phyloP scores from a whole-genome alignment of 2,329 filamentous ascomycete species.

The Colletotrichum tanaceti region DNA sequence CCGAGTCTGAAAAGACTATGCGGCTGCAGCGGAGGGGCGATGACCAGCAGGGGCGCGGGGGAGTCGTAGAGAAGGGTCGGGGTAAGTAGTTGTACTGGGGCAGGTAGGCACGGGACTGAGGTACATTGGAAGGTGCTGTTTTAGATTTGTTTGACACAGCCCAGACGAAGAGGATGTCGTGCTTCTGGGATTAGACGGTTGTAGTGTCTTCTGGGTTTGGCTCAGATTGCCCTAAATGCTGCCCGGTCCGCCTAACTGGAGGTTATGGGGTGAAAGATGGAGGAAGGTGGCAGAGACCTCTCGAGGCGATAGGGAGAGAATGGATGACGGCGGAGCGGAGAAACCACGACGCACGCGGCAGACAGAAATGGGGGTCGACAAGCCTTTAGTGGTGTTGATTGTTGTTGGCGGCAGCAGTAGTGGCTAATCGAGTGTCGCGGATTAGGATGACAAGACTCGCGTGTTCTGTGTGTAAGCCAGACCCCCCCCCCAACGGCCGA shows the following conservation, averaged over 20 bases:
- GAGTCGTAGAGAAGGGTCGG: neutral
- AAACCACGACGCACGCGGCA: slow-evolving; percentile 7
- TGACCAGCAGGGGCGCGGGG: slow-evolving; percentile 15
- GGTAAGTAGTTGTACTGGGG: too few relatives aligned
- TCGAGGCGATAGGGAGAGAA: slow-evolving; percentile 31
- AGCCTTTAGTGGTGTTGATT: slow-evolving; percentile 1
- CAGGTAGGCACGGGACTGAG: neutral
- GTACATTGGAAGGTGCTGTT: slow-evolving; percentile 35
- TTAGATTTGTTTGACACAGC: slow-evolving; percentile 40
- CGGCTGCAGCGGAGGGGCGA: slow-evolving; percentile 20
- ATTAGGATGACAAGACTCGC: slow-evolving; percentile 34
- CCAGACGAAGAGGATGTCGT: slow-evolving; percentile 39
- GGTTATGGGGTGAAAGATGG: neutral
- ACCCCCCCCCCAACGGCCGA: too few relatives aligned
- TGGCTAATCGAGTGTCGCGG: slow-evolving; percentile 30
- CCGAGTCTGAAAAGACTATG: slow-evolving; percentile 40
- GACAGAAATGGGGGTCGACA: neutral
- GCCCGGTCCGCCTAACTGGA: neutral
- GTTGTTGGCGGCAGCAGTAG: neutral
- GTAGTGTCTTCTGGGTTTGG: slow-evolving; percentile 12
- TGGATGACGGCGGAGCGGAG: slow-evolving; percentile 34
- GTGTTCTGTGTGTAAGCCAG: too few relatives aligned
- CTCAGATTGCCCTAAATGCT: slow-evolving; percentile 3
- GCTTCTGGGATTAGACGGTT: slow-evolving; percentile 26
- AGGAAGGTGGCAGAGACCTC: neutral